Base-by-base conservation (phyloP, 1,139 yeast species). In the Pichia sp. region DNA sequence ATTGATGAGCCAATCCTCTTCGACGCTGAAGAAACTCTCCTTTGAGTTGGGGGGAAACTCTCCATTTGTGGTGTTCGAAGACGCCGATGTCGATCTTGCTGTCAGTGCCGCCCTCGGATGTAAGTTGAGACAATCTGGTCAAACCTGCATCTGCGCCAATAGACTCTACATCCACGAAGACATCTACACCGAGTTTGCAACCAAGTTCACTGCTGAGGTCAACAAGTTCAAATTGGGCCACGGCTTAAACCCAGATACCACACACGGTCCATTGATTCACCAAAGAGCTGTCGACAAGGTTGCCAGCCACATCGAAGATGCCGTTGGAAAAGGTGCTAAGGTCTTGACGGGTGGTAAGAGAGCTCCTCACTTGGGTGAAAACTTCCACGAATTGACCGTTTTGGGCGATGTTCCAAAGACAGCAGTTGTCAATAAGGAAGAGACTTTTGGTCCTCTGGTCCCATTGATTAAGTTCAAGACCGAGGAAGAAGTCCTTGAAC, bases 11-110 rank as follows among this genome's bases (percentile, higher is more conserved):
- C 96, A 90, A 71, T 78, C 91, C 6, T 75, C 96, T 1, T 76
- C 86, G 1, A 86, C 96, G 8, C 75, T 91, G 68, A 92, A 92
- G 73, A 92, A 92, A 68, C 75, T 89, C 43, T 86, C 95, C 0
- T 80, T 92, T 66, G 98, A 92, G 73, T 76, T 92, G 55, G 98
- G 98, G 50, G 98, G 98, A 49, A 92, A 92, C 69, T 96, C 97
- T 12, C 97, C 97, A 30, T 84, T 91, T 62, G 85, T 92, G 60
- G 91, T 91, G 16, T 91, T 91, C 71, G 87, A 84, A 36, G 97
- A 91, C 69, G 95, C 92, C 8, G 86, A 89, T 46, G 61, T 91
- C 43, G 93, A 87, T 58, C 74, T 75, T 50, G 97, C 97, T 0
- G 92, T 89, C 20, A 79, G 75, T 40, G 93, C 89, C 44, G 87